Percentiles rank a stretch among this genome's conserved stretches.
Evolutionary conservation across 2,329 filamentous ascomycete genomes (phyloP).

Genomic region (Didymella pinodella): DNA sequence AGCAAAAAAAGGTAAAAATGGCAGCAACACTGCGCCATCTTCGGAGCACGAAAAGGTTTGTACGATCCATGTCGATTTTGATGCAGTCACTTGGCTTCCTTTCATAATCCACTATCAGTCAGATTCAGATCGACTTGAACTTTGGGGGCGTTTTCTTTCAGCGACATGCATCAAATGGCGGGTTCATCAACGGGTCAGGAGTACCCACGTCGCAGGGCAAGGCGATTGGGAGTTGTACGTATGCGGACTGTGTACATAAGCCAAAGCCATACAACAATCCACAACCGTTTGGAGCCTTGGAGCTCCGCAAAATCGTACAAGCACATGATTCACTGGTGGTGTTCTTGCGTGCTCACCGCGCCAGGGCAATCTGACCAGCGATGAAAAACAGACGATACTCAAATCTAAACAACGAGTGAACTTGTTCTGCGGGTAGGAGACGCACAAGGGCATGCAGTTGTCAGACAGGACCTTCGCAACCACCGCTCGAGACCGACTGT

Average conservation of each 20-base stretch:
- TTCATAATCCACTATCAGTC: conserved; percentile 16
- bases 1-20: conserved; percentile 38
- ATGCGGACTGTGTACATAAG: conserved; percentile 30
- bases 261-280: conserved; percentile 31
- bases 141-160: conserved; percentile 16
- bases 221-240: conserved; percentile 4
- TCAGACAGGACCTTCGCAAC: too few relatives aligned
- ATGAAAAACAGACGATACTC: neutral
- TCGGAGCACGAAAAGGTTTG: conserved; percentile 23
- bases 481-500: too few relatives aligned
- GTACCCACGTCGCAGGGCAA: neutral
- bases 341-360: neutral
- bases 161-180: conserved; percentile 16
- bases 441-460: too few relatives aligned
- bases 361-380: neutral
- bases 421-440: too few relatives aligned
- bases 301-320: conserved; percentile 20
- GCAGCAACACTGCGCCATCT: conserved; percentile 8
- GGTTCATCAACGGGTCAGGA: neutral
- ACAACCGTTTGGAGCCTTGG: conserved; percentile 34
- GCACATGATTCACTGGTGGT: neutral
- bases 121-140: conserved; percentile 2
- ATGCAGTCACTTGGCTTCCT: conserved; percentile 14
- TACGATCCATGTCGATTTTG: conserved; percentile 10
- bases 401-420: too few relatives aligned